Evolutionary conservation across 768 basidiomycete species (phyloP), one percentile per base, ranked within the genome.

Genomic region (Mycena floridula): DNA sequence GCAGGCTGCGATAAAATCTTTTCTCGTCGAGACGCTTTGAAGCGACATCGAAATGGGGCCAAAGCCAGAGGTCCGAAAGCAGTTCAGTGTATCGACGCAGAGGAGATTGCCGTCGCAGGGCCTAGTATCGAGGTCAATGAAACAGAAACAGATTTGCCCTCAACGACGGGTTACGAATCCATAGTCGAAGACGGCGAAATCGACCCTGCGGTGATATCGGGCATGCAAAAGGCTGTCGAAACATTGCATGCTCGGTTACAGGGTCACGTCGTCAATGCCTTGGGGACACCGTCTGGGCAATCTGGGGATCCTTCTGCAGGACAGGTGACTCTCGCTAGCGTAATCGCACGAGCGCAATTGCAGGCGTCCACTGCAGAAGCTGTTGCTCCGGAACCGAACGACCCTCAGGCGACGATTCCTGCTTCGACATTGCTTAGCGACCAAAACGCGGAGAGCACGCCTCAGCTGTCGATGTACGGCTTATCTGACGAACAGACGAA

Each of bases 21-120:
- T 56, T 84, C 83, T 2, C 65, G 82, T n/a, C 71, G 82, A 36
- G 87, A 89, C 57, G 86, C 86, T 3, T 82, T 89, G 56, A 85
- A 84, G 58, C 73, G 84, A 20, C 87, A 89, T 51, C 85, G 83
- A 60, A 80, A 82, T 53, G 73, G 74, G 37, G 73, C 69, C 25
- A 72, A 72, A 47, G 62, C 62, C 26, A 69, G 77, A 15, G 77
- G 76, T 15, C 15, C 13, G 13, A 35, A 35, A 35, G 13, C 18
- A 13, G 15, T 15, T 15, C 15, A 13, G 3, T 35, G 32, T 7
- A 18, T 35, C 32, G 32, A 35, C 18, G 32, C 15, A 18, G 32
- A 35, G 32, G 32, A 15, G 15, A 35, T 35, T 18, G 32, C 13
- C 4, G 32, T 35, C 32, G 32, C 32, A 35, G 32, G 15, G 13